Evolutionary conservation across 768 basidiomycete species (phyloP), one percentile per base, ranked within the genome.

Genomic region (Boletus edulis): DNA sequence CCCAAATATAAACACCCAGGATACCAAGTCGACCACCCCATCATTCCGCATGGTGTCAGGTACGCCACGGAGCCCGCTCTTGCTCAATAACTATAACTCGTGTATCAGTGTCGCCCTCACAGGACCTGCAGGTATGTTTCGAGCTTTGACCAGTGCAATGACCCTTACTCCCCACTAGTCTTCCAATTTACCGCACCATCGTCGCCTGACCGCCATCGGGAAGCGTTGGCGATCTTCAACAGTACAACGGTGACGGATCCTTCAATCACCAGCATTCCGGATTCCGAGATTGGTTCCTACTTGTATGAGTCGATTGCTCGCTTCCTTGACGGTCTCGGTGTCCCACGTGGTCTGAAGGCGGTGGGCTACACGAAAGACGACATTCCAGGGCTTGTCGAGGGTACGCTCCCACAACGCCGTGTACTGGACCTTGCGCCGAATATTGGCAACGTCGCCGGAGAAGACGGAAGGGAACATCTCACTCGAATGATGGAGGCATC

Each of bases 181-280:
- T 98, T 98, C 80, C 84, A 89, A 65, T 98, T 95, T 73, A 98
- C 96, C 9, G 89, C 96, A 0, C 94, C 96, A 8, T 95, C 95
- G 5, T 87, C 92, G 0, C 93, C 94, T 3, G 84, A 87, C 56
- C 87, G 94, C 41, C 95, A 98, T 72, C 87, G 95, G 43, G 85
- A 92, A 70, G 91, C 86, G 1, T 80, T 95, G 15, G 85, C 89
- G 3, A 85, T 96, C 63, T 98, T 97, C 79, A 83, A 79, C 40
- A 70, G 75, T 52, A 84, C 83, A 0, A 84, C 78, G 24, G 68
- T 77, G n/a, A 77, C 84, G 1, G 85, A 91, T 72, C 81, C 89
- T 14, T 81, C 83, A 3, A 85, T 92, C 61, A 73, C 79, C 4
- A 81, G 83, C 37, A 85, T 94, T 48, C 82, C 91, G 0, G 91